These are phyloP conservation scores for Naganishia sp. DNA, from an alignment of 1,284 basidiomycete genomes.

Conservation along the genomic window DNA sequence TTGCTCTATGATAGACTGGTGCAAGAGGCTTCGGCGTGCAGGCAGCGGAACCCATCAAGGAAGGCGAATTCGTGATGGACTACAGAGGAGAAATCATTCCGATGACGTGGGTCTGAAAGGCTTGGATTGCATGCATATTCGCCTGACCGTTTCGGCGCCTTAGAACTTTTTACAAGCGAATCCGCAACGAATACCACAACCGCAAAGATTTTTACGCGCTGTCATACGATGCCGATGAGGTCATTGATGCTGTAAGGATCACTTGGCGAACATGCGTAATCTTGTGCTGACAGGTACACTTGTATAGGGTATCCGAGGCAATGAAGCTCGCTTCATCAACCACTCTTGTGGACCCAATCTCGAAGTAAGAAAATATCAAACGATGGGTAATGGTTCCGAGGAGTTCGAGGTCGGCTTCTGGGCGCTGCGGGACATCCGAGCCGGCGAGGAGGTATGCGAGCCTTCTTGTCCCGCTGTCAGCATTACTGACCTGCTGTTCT, in stretches of 20 bases:
- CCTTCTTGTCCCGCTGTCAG: background rate
- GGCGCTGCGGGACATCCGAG: constrained; percentile 52
- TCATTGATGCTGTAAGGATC: constrained; percentile 54
- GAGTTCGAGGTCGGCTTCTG: constrained; percentile 56
- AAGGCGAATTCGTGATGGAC: constrained; percentile 56
- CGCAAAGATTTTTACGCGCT: constrained; percentile 54
- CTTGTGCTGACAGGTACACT: background rate
- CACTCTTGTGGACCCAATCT: constrained; percentile 55
- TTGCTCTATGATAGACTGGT: constrained; percentile 47
- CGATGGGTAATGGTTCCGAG: constrained; percentile 50
- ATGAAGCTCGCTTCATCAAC: constrained; percentile 57
- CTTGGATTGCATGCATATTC: background rate
- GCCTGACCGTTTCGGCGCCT: background rate
- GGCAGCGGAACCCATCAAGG: constrained; percentile 50
- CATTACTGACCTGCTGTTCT: background rate
- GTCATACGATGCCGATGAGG: constrained; percentile 56
- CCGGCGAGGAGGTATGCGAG: constrained; percentile 53
- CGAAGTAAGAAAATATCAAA: constrained; percentile 52
- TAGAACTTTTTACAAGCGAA: constrained; percentile 49
- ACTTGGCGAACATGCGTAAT: background rate
- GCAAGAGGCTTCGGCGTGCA: constrained; percentile 56
- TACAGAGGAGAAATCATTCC: constrained; percentile 53
- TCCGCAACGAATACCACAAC: constrained; percentile 46
- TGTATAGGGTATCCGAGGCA: constrained; percentile 53
- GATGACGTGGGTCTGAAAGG: constrained; percentile 37